phyloP scores from a whole-genome alignment of 2,329 filamentous ascomycete species.

The Emericellopsis atlantica region DNA sequence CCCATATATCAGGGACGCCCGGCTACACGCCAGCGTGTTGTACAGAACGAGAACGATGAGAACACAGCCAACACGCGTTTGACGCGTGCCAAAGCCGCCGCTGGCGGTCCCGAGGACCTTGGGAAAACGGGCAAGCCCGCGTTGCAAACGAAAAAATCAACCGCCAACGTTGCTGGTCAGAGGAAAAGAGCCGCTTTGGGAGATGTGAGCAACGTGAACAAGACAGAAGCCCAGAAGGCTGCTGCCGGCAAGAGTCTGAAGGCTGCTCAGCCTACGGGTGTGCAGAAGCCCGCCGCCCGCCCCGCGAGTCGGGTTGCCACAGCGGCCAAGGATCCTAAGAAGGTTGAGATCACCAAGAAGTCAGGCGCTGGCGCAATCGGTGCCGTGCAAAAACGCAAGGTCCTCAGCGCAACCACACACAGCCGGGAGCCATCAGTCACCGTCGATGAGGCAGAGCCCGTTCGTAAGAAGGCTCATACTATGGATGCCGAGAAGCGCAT shows the following conservation, averaged over 20 bases:
- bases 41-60: conserved; percentile 91
- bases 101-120: conserved; percentile 52
- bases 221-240: conserved; percentile 51
- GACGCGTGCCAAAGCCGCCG: conserved; percentile 84
- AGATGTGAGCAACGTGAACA: conserved; percentile 91
- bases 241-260: conserved; percentile 62
- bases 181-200: conserved; percentile 77
- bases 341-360: conserved; percentile 59
- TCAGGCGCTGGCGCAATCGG: conserved; percentile 56
- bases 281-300: conserved; percentile 57
- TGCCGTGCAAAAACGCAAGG: conserved; percentile 53
- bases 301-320: conserved; percentile 48
- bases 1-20: conserved; percentile 4
- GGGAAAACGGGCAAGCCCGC: conserved; percentile 46
- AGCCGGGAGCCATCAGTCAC: conserved; percentile 42
- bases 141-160: conserved; percentile 55
- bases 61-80: conserved; percentile 70
- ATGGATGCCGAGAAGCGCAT: conserved; percentile 36
- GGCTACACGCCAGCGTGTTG: conserved; percentile 51
- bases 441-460: conserved; percentile 54
- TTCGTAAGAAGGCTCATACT: conserved; percentile 50
- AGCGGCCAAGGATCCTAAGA: conserved; percentile 56
- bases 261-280: conserved; percentile 64
- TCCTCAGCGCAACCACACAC: conserved; percentile 23
- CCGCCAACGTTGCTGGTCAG: conserved; percentile 31